Base-by-base conservation (phyloP, 2,329 filamentous ascomycete species). In the Verticillium zaregamsianum region DNA sequence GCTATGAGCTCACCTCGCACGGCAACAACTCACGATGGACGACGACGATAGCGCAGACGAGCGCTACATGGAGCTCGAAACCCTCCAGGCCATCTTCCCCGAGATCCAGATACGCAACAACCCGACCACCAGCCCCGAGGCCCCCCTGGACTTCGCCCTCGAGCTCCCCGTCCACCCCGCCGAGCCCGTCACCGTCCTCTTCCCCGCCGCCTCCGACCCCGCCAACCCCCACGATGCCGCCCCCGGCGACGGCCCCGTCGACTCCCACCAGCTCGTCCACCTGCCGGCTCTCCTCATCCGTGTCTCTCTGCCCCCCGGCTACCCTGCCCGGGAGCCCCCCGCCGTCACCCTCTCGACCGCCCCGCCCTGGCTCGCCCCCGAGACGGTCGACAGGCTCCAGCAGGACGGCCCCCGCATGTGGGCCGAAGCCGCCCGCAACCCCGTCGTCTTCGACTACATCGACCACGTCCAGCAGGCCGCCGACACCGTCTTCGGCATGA, bases 31-130 rank as follows among this genome's bases (percentile, higher is more conserved):
- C 40, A 37, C 67, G 59, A 76, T 79, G 77, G 76, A 77, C 65
- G 72, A 75, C 61, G 75, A 75, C 62, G 74, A 73, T 40, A 63
- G 45, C 65, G 80, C 83, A 68, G 82, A 86, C 68, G 77, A 80
- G 65, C 85, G 87, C 58, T 73, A 79, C 60, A 76, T 81, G 56
- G 87, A 90, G 77, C 78, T 90, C 60, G 82, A 80, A 68, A 82
- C 86, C 15, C 80, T 90, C 61, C 76, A 80, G 61, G 85, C 86
- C 64, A 90, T 90, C 68, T 90, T 83, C 66, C 87, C 87, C n/a
- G 88, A 90, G 72, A 82, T 90, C 15, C 77, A 77, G 33, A 73
- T 75, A 9, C 71, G 79, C 23, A 71, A 78, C 55, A 69, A 76
- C 7, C 67, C 78, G 35, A 75, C 80, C 62, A 71, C 70, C n/a